These are phyloP conservation scores for Talaromyces liani DNA, from an alignment of 495 filamentous ascomycete genomes.

Conservation along the genomic window DNA sequence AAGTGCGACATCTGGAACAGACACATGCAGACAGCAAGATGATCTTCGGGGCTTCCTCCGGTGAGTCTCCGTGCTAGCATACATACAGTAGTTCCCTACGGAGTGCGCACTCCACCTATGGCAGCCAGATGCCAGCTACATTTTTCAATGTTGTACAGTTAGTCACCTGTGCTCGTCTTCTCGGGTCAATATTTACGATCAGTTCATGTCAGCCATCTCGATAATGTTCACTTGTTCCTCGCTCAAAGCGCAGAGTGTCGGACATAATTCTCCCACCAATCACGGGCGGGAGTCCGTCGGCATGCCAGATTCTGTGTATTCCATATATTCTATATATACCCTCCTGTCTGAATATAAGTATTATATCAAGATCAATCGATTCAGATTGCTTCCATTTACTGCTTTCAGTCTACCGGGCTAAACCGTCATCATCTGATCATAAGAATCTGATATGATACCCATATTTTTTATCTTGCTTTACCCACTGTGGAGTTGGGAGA, in stretches of 20 bases:
- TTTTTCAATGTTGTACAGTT: background rate
- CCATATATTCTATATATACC: background rate
- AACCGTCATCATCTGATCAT: background rate
- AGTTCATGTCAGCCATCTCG: background rate
- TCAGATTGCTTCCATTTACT: background rate
- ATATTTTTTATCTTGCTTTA: background rate
- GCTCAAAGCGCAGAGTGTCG: conserved; percentile 12
- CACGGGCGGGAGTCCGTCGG: background rate
- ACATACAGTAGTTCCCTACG: background rate
- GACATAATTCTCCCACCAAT: conserved; percentile 31
- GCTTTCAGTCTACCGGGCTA: background rate
- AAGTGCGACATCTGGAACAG: background rate
- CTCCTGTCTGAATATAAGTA: too few relatives aligned
- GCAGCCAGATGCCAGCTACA: background rate
- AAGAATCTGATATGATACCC: background rate
- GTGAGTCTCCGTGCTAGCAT: background rate
- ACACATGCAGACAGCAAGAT: background rate
- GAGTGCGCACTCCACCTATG: background rate
- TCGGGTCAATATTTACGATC: background rate
- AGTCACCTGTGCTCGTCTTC: background rate
- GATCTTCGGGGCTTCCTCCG: background rate
- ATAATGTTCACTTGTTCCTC: background rate
- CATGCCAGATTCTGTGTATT: background rate
- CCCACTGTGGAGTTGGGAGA: background rate
- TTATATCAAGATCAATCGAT: background rate